phyloP scores from a whole-genome alignment of 2,329 filamentous ascomycete genomes.

The Penicillium digitatum region DNA sequence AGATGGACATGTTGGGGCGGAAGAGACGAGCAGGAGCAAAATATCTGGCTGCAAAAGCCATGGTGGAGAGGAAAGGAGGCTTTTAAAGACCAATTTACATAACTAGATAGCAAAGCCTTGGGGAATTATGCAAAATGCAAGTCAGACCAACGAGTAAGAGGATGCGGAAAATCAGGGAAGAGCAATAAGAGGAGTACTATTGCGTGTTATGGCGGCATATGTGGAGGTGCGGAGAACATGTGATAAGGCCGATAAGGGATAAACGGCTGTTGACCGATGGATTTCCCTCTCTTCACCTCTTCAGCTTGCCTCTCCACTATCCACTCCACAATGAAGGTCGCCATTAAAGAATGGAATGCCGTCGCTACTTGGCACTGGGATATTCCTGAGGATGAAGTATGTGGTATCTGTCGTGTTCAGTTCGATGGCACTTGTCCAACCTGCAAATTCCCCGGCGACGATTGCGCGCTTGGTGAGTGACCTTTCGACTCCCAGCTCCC shows the following conservation, averaged over 20 bases:
- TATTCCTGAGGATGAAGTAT: constrained; percentile 94
- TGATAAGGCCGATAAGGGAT: constrained; percentile 4
- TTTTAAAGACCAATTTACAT: constrained; percentile 27
- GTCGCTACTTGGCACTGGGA: constrained; percentile 98
- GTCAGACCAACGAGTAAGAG: background rate
- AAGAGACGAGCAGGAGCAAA: constrained; percentile 24
- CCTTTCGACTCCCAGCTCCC: background rate
- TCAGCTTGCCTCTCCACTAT: background rate
- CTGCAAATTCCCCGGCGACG: constrained; percentile 96
- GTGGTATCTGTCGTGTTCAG: constrained; percentile 95
- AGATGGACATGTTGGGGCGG: constrained; percentile 27
- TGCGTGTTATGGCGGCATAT: constrained; percentile 5
- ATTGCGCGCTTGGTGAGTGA: constrained; percentile 79
- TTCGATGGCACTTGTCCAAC: constrained; percentile 97
- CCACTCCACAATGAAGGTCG: constrained; percentile 76
- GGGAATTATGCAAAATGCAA: background rate
- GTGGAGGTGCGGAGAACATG: constrained; percentile 25
- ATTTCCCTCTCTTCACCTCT: background rate
- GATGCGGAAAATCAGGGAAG: background rate
- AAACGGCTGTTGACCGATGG: background rate
- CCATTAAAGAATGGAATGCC: constrained; percentile 85
- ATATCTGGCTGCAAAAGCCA: constrained; percentile 36
- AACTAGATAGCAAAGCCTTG: constrained; percentile 7
- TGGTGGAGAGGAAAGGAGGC: constrained; percentile 16
- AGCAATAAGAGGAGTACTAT: constrained; percentile 10